These are phyloP conservation scores for Chytriomyces confervae DNA, from an alignment of 192 early-diverging fungal genomes.

Conservation along the genomic window DNA sequence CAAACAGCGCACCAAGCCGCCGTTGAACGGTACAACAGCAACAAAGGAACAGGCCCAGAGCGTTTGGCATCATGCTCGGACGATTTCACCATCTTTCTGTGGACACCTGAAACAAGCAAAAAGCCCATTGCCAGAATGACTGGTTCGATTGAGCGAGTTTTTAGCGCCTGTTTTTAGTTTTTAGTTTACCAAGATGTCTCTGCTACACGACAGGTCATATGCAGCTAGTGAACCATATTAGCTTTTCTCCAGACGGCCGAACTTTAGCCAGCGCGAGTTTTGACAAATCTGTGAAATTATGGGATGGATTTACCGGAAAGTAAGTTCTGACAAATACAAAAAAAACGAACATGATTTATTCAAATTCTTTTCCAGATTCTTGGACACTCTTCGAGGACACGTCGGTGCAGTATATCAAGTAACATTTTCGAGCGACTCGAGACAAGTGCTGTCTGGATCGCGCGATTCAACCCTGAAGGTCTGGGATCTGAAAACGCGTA, in stretches of 20 bases:
- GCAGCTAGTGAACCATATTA: slow-evolving; percentile 92
- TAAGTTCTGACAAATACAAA: no score
- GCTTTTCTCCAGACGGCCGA: slow-evolving; percentile 91
- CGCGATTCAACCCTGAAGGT: slow-evolving; percentile 93
- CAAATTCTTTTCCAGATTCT: slow-evolving; percentile 57
- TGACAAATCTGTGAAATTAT: slow-evolving; percentile 97
- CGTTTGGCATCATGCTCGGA: slow-evolving; percentile 91
- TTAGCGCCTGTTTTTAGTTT: background rate
- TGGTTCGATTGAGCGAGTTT: background rate
- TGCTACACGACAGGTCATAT: slow-evolving; percentile 74
- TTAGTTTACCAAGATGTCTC: background rate
- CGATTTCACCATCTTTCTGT: slow-evolving; percentile 97
- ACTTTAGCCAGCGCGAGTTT: slow-evolving; percentile 91
- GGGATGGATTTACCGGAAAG: slow-evolving; percentile 87
- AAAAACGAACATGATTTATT: background rate
- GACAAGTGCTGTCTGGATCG: slow-evolving; percentile 87
- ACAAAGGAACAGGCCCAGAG: slow-evolving; percentile 72
- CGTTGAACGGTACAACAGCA: slow-evolving; percentile 75
- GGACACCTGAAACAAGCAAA: slow-evolving; percentile 78
- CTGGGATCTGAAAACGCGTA: slow-evolving; percentile 90
- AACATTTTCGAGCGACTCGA: slow-evolving; percentile 90
- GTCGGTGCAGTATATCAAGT: slow-evolving; percentile 97
- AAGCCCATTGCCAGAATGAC: slow-evolving; percentile 66
- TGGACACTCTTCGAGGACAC: slow-evolving; percentile 91
- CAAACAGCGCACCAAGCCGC: slow-evolving; percentile 72